phyloP scores from a whole-genome alignment of 164 flowering plant species.

The Vitis riparia region DNA sequence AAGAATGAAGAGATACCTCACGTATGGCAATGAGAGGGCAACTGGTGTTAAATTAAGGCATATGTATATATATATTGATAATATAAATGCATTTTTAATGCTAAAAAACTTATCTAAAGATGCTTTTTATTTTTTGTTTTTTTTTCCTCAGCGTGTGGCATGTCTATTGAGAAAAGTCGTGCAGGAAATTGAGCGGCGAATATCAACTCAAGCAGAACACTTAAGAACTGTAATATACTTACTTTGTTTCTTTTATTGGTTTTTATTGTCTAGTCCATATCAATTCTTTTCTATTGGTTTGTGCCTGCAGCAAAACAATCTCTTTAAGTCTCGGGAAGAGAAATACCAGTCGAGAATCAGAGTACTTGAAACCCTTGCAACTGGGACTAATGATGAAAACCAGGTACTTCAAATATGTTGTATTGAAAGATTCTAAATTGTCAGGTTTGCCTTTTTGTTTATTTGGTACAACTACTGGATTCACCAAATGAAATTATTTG shows the following conservation, averaged over 20 bases:
- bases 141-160: conserved; percentile 64
- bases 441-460: background rate
- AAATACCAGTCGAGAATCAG: conserved; percentile 72
- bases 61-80: background rate
- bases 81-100: too few relatives aligned
- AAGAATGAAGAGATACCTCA: conserved; percentile 86
- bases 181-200: conserved; percentile 89
- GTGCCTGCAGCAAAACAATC: conserved; percentile 72
- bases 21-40: conserved; percentile 42
- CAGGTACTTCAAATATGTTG: conserved; percentile 49
- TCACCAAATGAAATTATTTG: background rate
- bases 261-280: background rate
- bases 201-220: conserved; percentile 81
- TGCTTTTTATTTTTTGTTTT: background rate
- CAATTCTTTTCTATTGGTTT: conserved; percentile 9
- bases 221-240: conserved; percentile 57
- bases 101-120: background rate
- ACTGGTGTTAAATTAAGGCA: conserved; percentile 11
- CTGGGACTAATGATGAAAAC: conserved; percentile 69
- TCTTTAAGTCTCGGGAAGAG: conserved; percentile 86
- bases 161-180: conserved; percentile 75
- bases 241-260: background rate
- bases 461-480: background rate
- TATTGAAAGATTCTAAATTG: background rate
- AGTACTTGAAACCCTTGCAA: conserved; percentile 85